A percentile compares a stretch with the other conserved stretches of the same genome.
These are phyloP conservation scores for Saccharomyces hybrid DNA, from an alignment of 1,139 yeast species.

Conservation along the genomic window DNA sequence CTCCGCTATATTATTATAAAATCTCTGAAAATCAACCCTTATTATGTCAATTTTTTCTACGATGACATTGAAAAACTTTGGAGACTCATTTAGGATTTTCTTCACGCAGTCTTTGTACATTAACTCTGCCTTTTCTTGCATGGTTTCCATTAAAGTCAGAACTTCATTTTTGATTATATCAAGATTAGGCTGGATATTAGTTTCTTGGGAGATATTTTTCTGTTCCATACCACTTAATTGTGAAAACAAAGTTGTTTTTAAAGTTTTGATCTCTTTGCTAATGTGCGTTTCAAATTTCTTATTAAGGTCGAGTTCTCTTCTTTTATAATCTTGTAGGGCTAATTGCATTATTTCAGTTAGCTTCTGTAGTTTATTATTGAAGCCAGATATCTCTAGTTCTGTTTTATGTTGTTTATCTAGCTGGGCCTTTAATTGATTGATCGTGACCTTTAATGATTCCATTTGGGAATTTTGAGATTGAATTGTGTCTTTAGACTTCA, in stretches of 20 bases:
- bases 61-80: conserved; percentile 19
- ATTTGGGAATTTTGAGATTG: conserved; percentile 30
- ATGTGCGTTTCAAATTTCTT: conserved; percentile 8
- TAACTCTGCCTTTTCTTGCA: conserved; percentile 17
- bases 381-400: conserved; percentile 31
- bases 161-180: conserved; percentile 21
- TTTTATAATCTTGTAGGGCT: conserved; percentile 28
- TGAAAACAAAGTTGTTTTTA: conserved; percentile 15
- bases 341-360: conserved; percentile 29
- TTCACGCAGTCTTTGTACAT: conserved; percentile 23
- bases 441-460: conserved; percentile 27
- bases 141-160: conserved; percentile 11
- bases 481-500: conserved; percentile 26
- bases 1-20: conserved; percentile 19
- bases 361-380: conserved; percentile 31
- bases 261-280: conserved; percentile 11
- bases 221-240: conserved; percentile 21
- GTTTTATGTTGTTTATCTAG: conserved; percentile 33
- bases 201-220: conserved; percentile 9
- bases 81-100: conserved; percentile 20
- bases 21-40: conserved; percentile 10
- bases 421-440: conserved; percentile 22
- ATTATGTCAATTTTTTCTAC: conserved; percentile 12
- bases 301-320: conserved; percentile 29
- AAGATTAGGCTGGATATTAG: conserved; percentile 17